Conservation (phyloP, 2,329 filamentous ascomycete species). For the Cadophora sp. region DNA sequence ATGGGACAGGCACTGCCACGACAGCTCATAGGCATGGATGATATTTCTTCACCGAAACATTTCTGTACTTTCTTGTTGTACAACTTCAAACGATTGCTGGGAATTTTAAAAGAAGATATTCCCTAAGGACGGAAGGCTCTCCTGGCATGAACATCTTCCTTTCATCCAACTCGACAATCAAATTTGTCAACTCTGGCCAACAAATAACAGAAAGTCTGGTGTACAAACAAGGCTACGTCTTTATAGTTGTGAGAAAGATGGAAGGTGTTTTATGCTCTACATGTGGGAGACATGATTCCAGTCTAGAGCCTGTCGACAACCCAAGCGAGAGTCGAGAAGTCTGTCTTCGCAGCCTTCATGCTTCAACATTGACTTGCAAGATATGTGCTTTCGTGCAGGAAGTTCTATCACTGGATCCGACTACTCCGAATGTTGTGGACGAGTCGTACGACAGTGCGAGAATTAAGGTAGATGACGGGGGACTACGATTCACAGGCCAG, state of each 20-base stretch:
- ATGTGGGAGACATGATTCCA: neutral
- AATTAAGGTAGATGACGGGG: slow-evolving; percentile 16
- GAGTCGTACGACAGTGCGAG: slow-evolving; percentile 10
- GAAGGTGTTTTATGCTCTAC: neutral
- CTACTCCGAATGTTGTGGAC: neutral
- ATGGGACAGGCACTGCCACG: slow-evolving; percentile 1
- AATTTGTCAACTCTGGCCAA: neutral
- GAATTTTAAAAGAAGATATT: no score
- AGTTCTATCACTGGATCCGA: slow-evolving; percentile 7
- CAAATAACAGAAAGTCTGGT: neutral
- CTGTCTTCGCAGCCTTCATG: slow-evolving; percentile 16
- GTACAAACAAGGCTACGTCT: neutral
- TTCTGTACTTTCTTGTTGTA: no score
- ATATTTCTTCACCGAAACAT: no score
- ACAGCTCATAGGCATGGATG: neutral
- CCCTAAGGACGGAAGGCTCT: no score
- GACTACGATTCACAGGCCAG: slow-evolving; percentile 23
- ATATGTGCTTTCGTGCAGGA: slow-evolving; percentile 20
- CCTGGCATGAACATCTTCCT: no score
- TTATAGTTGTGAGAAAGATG: neutral
- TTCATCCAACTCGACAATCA: no score
- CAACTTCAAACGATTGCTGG: no score
- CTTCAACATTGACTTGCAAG: slow-evolving; percentile 6
- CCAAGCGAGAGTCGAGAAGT: slow-evolving; percentile 12
- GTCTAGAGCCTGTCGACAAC: neutral